Conservation (phyloP, 768 basidiomycete genomes). For the Neoboletus subvelutipes region DNA sequence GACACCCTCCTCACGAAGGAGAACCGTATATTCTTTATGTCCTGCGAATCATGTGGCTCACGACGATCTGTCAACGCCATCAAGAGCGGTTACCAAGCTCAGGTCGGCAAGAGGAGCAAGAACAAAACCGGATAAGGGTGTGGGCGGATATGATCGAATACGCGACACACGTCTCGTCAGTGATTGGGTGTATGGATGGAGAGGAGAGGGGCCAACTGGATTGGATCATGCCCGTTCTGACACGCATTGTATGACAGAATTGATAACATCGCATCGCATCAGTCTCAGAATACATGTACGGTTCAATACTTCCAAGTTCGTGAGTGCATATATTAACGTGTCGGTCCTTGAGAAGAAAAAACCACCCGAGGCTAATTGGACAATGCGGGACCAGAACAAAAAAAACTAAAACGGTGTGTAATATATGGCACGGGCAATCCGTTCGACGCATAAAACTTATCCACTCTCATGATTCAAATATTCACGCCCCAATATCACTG, state of each 20-base stretch:
- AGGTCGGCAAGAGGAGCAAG: conserved; percentile 85
- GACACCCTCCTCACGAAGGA: conserved; percentile 97
- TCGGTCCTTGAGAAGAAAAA: neutral
- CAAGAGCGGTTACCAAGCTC: conserved; percentile 99
- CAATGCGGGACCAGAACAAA: conserved; percentile 11
- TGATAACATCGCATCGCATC: conserved; percentile 20
- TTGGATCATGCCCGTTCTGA: conserved; percentile 2
- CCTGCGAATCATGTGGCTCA: conserved; percentile 88
- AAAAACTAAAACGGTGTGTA: conserved; percentile 17
- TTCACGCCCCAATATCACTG: conserved; percentile 49
- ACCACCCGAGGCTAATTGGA: neutral
- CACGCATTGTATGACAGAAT: conserved; percentile 14
- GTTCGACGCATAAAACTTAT: conserved; percentile 3
- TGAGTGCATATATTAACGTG: conserved; percentile 11
- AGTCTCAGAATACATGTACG: conserved; percentile 24
- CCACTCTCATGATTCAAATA: neutral
- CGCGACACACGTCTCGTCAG: neutral
- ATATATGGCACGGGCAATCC: conserved; percentile 7
- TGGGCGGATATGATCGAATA: conserved; percentile 32
- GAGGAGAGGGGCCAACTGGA: neutral
- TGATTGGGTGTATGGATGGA: conserved; percentile 3
- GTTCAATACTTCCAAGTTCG: conserved; percentile 5
- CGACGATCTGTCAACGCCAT: conserved; percentile 91
- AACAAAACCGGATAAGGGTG: conserved; percentile 62
- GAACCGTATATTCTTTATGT: conserved; percentile 98